A percentile compares a stretch with the other conserved stretches of the same genome.
Conservation (phyloP, 1,139 yeast genomes). For the Scheffersomyces stambukii region DNA sequence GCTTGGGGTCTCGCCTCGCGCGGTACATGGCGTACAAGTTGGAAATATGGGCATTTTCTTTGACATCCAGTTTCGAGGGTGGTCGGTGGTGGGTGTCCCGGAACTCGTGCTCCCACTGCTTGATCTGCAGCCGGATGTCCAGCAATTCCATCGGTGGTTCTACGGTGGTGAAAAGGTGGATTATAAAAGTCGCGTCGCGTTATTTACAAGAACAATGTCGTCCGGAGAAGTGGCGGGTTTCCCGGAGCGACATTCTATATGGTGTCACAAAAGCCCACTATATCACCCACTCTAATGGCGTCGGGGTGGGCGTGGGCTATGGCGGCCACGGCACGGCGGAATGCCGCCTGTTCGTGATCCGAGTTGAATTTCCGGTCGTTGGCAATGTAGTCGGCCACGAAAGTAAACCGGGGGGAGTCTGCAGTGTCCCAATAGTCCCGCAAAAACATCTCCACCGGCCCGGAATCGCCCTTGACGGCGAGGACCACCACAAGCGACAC, state of each 20-base stretch:
- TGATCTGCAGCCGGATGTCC: slow-evolving; percentile 43
- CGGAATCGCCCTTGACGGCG: slow-evolving; percentile 23
- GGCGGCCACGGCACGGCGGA: slow-evolving; percentile 16
- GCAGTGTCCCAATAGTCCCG: slow-evolving; percentile 27
- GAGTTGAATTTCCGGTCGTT: slow-evolving; percentile 15
- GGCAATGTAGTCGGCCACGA: slow-evolving; percentile 18
- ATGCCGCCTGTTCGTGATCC: slow-evolving; percentile 18
- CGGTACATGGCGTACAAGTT: slow-evolving; percentile 27
- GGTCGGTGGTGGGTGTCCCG: slow-evolving; percentile 34
- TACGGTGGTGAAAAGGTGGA: too few species aligned
- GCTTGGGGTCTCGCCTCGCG: slow-evolving; percentile 6
- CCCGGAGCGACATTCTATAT: too few species aligned
- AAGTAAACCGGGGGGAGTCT: slow-evolving; percentile 19
- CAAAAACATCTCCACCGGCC: slow-evolving; percentile 29
- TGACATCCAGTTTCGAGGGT: slow-evolving; percentile 55
- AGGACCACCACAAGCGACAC: slow-evolving; percentile 33
- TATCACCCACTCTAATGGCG: too few species aligned
- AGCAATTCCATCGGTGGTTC: slow-evolving; percentile 5
- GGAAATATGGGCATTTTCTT: slow-evolving; percentile 37
- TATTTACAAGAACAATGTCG: slow-evolving; percentile 3
- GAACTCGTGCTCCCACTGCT: slow-evolving; percentile 61
- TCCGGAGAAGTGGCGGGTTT: too few species aligned
- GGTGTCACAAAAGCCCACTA: too few species aligned
- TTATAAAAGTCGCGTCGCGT: slow-evolving; percentile 1
- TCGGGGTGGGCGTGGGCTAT: too few species aligned